Evolutionary conservation across 495 filamentous ascomycete species (phyloP).

Genomic region (Friedmanniomyces endolithicus): DNA sequence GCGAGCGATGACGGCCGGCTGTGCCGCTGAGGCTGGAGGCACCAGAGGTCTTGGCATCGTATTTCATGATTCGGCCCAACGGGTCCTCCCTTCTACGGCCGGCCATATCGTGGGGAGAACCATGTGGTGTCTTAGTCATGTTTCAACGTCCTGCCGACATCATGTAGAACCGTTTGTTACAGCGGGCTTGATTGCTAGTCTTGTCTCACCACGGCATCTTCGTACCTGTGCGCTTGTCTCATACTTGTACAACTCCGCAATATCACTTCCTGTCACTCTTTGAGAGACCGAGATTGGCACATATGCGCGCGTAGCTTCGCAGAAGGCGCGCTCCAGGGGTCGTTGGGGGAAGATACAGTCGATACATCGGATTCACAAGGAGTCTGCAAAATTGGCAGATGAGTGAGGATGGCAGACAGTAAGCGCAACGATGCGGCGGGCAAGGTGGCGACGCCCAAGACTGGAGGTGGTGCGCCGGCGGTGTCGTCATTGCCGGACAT

Average conservation of each 20-base stretch:
- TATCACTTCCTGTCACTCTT: neutral
- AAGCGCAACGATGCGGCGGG: constrained; percentile 26
- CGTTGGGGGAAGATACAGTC: neutral
- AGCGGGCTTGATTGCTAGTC: neutral
- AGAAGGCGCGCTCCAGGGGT: neutral
- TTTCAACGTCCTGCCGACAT: too few species aligned
- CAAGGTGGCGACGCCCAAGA: constrained; percentile 32
- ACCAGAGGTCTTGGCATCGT: too few species aligned
- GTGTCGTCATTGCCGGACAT: constrained; percentile 22
- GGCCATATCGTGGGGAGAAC: too few species aligned
- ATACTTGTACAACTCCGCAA: neutral
- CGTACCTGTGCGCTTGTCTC: neutral
- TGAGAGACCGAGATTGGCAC: neutral
- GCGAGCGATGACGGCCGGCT: too few species aligned
- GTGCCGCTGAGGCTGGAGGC: too few species aligned
- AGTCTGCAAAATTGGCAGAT: neutral
- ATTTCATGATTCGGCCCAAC: too few species aligned
- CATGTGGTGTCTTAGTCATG: too few species aligned
- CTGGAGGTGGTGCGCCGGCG: constrained; percentile 19
- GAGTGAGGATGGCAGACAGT: constrained; percentile 25
- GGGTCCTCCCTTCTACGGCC: too few species aligned
- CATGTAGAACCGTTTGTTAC: too few species aligned
- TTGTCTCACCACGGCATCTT: neutral
- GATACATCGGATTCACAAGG: neutral
- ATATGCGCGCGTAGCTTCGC: neutral